Evolutionary conservation across 352 stramenopile species (phyloP).

Genomic region (Phytopythium mirpurense): DNA sequence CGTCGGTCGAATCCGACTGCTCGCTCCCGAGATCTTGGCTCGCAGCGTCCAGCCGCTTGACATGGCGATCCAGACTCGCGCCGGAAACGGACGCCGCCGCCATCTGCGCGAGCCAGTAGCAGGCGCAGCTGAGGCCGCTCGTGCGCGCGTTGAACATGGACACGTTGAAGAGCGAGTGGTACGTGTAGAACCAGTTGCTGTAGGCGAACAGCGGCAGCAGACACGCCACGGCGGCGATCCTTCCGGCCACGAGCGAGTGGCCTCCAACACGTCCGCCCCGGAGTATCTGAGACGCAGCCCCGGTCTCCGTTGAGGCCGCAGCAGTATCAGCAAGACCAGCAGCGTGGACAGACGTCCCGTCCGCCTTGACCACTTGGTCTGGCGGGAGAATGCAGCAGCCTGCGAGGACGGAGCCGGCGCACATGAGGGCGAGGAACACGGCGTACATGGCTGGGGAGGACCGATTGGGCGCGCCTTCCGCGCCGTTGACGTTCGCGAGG

Average conservation of each 20-base stretch:
- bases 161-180: constrained; percentile 53
- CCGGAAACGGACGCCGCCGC: constrained; percentile 23
- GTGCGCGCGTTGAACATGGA: constrained; percentile 36
- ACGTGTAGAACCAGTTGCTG: constrained; percentile 69
- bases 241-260: neutral
- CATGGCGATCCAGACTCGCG: constrained; percentile 16
- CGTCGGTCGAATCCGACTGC: neutral
- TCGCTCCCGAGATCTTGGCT: neutral
- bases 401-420: constrained; percentile 26
- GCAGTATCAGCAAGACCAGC: neutral
- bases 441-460: constrained; percentile 39
- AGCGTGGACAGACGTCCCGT: constrained; percentile 15
- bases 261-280: neutral
- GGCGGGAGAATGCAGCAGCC: constrained; percentile 32
- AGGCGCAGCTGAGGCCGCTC: constrained; percentile 25
- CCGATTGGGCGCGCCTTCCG: constrained; percentile 1
- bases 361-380: constrained; percentile 15
- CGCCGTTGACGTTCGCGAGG: constrained; percentile 27
- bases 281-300: neutral
- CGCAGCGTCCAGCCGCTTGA: neutral
- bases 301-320: too few relatives aligned
- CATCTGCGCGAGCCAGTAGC: constrained; percentile 48
- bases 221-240: neutral
- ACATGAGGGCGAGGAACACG: constrained; percentile 56
- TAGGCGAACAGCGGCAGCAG: constrained; percentile 50